phyloP scores from a whole-genome alignment of 208 protist species.

The Trypanosoma melophagium region DNA sequence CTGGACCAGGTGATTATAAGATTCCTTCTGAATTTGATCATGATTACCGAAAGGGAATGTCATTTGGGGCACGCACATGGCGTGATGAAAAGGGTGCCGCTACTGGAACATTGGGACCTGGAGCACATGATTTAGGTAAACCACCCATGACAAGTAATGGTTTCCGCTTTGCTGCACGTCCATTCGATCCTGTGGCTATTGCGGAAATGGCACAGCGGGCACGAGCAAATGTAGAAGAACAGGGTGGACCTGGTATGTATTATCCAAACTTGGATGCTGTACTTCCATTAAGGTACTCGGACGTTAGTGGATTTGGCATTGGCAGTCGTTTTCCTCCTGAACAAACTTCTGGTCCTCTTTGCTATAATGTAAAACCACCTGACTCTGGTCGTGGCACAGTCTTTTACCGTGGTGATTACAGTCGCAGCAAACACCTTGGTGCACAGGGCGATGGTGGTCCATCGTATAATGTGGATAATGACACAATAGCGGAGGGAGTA shows the following conservation, averaged over 20 bases:
- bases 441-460: not conserved
- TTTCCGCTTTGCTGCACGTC: slow-evolving; percentile 31
- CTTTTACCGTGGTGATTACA: slow-evolving; percentile 70
- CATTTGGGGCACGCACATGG: slow-evolving; percentile 29
- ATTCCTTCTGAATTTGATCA: slow-evolving; percentile 84
- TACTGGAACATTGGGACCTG: slow-evolving; percentile 10
- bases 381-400: slow-evolving; percentile 19
- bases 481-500: slow-evolving; percentile 20
- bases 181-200: slow-evolving; percentile 23
- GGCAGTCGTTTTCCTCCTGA: slow-evolving; percentile 13
- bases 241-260: slow-evolving; percentile 14
- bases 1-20: slow-evolving; percentile 2
- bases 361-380: slow-evolving; percentile 25
- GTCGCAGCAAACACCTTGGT: slow-evolving; percentile 7
- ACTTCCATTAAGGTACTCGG: slow-evolving; percentile 11
- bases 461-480: slow-evolving; percentile 25
- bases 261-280: slow-evolving; percentile 36
- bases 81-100: not conserved
- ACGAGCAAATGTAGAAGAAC: not conserved
- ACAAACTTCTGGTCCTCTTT: not conserved
- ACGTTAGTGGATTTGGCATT: slow-evolving; percentile 22
- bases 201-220: not conserved
- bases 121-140: slow-evolving; percentile 21
- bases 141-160: slow-evolving; percentile 15
- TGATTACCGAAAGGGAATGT: slow-evolving; percentile 69